Percentiles rank a stretch among this genome's conserved stretches.
These are phyloP conservation scores for Cryptococcus jaspeensis DNA, from an alignment of 1,284 basidiomycete species.

Conservation along the genomic window DNA sequence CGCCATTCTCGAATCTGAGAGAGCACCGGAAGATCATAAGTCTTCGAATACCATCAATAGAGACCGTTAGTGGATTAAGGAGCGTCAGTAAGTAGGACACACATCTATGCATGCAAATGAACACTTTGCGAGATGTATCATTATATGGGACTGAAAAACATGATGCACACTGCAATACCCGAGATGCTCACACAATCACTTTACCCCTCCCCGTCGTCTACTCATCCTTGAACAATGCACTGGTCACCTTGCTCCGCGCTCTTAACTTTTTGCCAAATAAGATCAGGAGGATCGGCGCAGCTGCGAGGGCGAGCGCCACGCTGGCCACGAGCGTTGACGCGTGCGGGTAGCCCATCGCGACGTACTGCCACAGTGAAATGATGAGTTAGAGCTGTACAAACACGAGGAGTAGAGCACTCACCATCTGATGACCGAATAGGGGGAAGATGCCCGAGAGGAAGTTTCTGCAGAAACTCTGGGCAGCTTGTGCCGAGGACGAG, in stretches of 20 bases:
- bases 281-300: slow-evolving; percentile 44
- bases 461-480: slow-evolving; percentile 48
- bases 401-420: slow-evolving; percentile 1
- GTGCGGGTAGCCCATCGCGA: slow-evolving; percentile 39
- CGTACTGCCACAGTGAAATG: slow-evolving; percentile 25
- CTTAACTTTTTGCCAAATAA: slow-evolving; percentile 43
- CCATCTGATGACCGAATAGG: slow-evolving; percentile 42
- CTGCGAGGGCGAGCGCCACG: slow-evolving; percentile 39
- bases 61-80: too few relatives aligned
- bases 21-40: too few relatives aligned
- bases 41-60: too few relatives aligned
- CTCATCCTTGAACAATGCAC: slow-evolving; percentile 29
- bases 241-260: slow-evolving; percentile 44
- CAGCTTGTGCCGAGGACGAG: slow-evolving; percentile 50
- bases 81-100: too few relatives aligned
- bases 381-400: background rate
- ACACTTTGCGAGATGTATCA: too few relatives aligned
- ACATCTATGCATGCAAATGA: too few relatives aligned
- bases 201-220: background rate
- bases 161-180: too few relatives aligned
- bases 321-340: slow-evolving; percentile 46
- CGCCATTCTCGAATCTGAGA: too few relatives aligned
- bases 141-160: too few relatives aligned
- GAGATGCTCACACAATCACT: background rate
- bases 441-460: slow-evolving; percentile 40